These are phyloP conservation scores for Tolypocladium endophyticum DNA, from an alignment of 2,329 filamentous ascomycete species.

Conservation along the genomic window DNA sequence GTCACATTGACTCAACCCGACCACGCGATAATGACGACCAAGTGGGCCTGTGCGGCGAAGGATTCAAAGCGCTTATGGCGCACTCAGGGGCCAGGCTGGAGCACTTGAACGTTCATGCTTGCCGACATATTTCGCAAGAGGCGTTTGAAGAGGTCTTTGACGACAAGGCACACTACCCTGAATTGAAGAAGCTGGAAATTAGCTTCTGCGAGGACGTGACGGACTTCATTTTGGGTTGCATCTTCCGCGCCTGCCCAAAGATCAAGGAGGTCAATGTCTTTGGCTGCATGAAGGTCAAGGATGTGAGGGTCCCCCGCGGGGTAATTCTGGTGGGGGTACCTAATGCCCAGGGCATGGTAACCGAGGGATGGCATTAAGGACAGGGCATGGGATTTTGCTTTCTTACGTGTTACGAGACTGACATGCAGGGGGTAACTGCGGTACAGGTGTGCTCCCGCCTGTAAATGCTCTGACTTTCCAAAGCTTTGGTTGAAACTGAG, in stretches of 20 bases:
- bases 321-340: conserved; percentile 48
- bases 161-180: conserved; percentile 49
- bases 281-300: conserved; percentile 52
- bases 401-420: neutral
- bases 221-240: conserved; percentile 50
- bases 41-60: conserved; percentile 64
- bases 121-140: conserved; percentile 64
- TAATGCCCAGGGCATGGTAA: conserved; percentile 50
- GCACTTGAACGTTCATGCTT: conserved; percentile 69
- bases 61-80: conserved; percentile 71
- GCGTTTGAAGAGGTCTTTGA: conserved; percentile 69
- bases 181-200: conserved; percentile 62
- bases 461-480: neutral
- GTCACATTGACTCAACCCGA: conserved; percentile 61
- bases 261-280: conserved; percentile 51
- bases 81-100: conserved; percentile 63
- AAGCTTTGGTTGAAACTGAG: neutral
- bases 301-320: conserved; percentile 41
- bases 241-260: conserved; percentile 55
- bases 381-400: neutral
- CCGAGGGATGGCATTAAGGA: conserved; percentile 30
- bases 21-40: conserved; percentile 55
- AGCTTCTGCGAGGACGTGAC: conserved; percentile 64
- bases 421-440: neutral
- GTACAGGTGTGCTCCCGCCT: too few species aligned